Base-by-base conservation (phyloP, 345 rosid species). In the Bruguiera sexangula region DNA sequence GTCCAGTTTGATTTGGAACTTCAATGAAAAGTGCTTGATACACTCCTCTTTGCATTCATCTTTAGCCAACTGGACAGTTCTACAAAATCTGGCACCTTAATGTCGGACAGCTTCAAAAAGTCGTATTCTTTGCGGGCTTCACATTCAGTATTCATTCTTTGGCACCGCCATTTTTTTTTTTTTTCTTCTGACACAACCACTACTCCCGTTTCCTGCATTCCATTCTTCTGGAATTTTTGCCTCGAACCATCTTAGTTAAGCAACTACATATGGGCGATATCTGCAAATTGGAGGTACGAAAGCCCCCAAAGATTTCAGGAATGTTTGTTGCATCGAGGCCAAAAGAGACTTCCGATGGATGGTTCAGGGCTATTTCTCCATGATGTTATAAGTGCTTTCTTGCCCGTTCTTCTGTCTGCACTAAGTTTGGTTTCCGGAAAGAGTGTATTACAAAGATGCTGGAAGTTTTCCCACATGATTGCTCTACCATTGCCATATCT, bases 341-440 rank as follows among this genome's bases (percentile, higher is more conserved):
- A 7, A 8, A 85, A 64, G 52, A 80, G 85, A 29, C 56, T 62
- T 30, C 89, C 88, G 6, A 55, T 58, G 1, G 89, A 75, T 50
- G 88, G 92, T 79, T 87, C 92, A 55, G 73, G 63, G 30, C 68
- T 15, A 62, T 72, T 79, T 80, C 51, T 85, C 92, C 89, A 87
- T 51, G 88, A 85, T 57, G 75, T 75, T n/a, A 85, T 21, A 53
- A 16, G 57, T 36, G 26, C 29, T 6, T 60, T 78, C 63, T 69
- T 62, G 1, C 81, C 75, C 3, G 85, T 75, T 70, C 36, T 73
- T 5, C 8, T 31, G 24, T 74, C 13, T 21, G 68, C 46, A 11
- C 76, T 67, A 10, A 86, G 60, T 37, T 0, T 81, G 90, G 82
- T 83, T 21, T 62, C 61, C 20, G 77, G 74, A 66, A 81, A 20